These are phyloP conservation scores for Juncus effusus DNA, from an alignment of 176 grass and related monocot genomes.

Conservation along the genomic window DNA sequence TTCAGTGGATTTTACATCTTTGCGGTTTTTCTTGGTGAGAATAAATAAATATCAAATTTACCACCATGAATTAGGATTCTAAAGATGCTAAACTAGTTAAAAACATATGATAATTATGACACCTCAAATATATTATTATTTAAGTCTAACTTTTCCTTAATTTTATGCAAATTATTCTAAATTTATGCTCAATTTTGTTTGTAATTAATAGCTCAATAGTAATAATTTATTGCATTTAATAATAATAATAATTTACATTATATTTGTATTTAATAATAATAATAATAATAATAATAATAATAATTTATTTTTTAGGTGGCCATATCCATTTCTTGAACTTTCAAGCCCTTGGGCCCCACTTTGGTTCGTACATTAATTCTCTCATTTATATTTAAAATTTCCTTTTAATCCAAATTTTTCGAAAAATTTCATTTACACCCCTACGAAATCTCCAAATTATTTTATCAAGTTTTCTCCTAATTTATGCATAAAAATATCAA, in stretches of 20 bases:
- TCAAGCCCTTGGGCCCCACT: constrained; percentile 36
- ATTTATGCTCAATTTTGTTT: too few relatives aligned
- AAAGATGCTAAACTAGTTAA: too few relatives aligned
- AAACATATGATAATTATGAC: too few relatives aligned
- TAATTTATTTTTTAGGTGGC: constrained; percentile 42
- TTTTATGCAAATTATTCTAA: too few relatives aligned
- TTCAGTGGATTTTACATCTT: constrained; percentile 47
- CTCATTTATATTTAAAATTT: not conserved
- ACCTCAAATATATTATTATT: too few relatives aligned
- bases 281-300: not conserved
- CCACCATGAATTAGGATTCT: too few relatives aligned
- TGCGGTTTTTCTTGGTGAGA: constrained; percentile 56
- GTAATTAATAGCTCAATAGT: too few relatives aligned
- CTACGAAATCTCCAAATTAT: constrained; percentile 3
- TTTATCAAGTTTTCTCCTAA: not conserved
- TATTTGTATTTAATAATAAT: not conserved
- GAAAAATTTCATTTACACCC: not conserved
- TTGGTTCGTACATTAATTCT: constrained; percentile 30
- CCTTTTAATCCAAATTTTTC: not conserved
- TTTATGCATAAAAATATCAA: too few relatives aligned
- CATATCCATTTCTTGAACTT: constrained; percentile 56
- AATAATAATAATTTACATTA: too few relatives aligned
- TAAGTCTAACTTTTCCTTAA: not conserved
- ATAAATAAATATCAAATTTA: not conserved
- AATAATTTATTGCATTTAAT: too few relatives aligned